Conservation (phyloP, 2,329 filamentous ascomycete genomes). For the Nothopassalora personata region DNA sequence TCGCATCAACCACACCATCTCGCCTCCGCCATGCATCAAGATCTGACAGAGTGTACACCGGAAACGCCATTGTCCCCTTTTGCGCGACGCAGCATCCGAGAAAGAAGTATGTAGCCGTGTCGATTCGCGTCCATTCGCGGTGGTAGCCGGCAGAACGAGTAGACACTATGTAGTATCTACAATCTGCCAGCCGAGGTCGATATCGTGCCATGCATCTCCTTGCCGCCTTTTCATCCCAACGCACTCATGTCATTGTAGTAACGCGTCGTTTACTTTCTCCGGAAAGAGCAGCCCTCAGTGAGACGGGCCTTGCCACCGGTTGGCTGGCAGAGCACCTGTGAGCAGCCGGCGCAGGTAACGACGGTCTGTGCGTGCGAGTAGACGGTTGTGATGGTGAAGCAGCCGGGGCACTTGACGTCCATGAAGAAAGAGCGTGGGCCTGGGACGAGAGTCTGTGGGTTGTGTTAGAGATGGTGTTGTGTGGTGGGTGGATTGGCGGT, state of each 20-base stretch:
- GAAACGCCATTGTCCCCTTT: constrained; percentile 7
- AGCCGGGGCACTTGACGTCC: constrained; percentile 99
- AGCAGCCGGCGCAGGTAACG: constrained; percentile 99
- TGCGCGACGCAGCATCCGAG: not conserved
- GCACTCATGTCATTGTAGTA: constrained; percentile 25
- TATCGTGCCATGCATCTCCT: not conserved
- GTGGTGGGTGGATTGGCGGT: constrained; percentile 6
- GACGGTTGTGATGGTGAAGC: constrained; percentile 99
- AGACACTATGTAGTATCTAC: not conserved
- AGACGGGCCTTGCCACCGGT: constrained; percentile 98
- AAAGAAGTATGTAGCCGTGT: not conserved
- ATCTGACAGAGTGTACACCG: not conserved
- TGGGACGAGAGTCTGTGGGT: constrained; percentile 65
- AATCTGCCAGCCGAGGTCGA: constrained; percentile 2
- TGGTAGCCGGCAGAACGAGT: not conserved
- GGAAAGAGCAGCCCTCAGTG: constrained; percentile 99
- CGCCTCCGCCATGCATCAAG: constrained; percentile 22
- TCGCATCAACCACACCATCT: constrained; percentile 25
- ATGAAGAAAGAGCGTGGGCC: constrained; percentile 99
- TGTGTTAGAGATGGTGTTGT: not conserved
- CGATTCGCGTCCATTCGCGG: not conserved
- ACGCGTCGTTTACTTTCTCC: constrained; percentile 81
- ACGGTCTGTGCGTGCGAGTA: constrained; percentile 99
- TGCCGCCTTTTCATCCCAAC: constrained; percentile 7
- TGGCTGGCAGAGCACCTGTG: constrained; percentile 98